Evolutionary conservation across 2,329 filamentous ascomycete genomes (phyloP), one percentile per base, ranked within the genome.

Genomic region (Furcasterigmium sp.): DNA sequence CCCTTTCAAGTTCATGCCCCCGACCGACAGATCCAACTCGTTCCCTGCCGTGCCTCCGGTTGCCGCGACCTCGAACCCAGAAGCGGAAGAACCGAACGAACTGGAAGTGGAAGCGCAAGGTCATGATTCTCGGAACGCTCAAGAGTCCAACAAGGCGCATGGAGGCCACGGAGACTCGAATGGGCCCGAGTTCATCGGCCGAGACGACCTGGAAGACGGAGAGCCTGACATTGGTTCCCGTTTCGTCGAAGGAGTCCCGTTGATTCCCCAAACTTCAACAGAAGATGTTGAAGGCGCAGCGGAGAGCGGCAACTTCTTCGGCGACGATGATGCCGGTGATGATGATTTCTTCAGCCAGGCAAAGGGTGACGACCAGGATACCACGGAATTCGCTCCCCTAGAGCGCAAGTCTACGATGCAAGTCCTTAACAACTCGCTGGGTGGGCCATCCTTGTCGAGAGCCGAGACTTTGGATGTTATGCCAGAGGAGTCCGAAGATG

Each of bases 321-420:
- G 60, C 8, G 67, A 70, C 5, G 70, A 73, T 20, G 59, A 62
- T 2, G 71, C 69, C 23, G 75, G 72, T 8, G 70, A 69, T 2
- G 76, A 77, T 44, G 79, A 81, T 48, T 87, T 88, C 52, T 87
- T 86, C 55, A 67, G 63, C 37, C 72, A 80, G 42, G 63, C 76
- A 52, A 62, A 68, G 37, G 53, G 56, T 3, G 54, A 53, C 51
- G 51, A 11, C 29, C 49, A 19, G n/a, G 52, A 59, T 14, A 51
- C 54, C 30, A 53, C 49, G 4, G 47, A 51, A 35, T 59, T 55
- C 34, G 58, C 54, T 30, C 45, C 60, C 2, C 52, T 88, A n/a
- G 73, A 81, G 51, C 75, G 84, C 44, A 88, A 88, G 59, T 84
- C 82, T 17, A 89, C 85, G 0, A 72, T 75, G 54, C 80, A 88